Evolutionary conservation across 352 stramenopile genomes (phyloP), one percentile per base, ranked within the genome.

Genomic region (Phytopythium helicoides): DNA sequence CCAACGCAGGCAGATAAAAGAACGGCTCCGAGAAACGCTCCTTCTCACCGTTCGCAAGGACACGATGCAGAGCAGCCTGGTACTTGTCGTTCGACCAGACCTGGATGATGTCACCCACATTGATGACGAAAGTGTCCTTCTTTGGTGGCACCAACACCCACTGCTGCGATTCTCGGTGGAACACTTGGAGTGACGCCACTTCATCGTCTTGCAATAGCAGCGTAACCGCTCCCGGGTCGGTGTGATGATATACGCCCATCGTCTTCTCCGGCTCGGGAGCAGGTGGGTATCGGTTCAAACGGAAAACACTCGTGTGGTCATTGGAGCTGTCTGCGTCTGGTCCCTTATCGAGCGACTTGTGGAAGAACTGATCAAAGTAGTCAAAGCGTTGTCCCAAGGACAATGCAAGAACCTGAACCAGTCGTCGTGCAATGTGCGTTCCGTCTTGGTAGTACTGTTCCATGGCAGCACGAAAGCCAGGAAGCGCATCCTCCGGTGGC

Each of bases 271-370:
- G 28, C 28, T 84, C 64, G 0, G 68, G 68, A 1, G 72, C 60
- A 1, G 80, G 51, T 1, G 91, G 93, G 64, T 97, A 98, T 61
- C 95, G 86, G 58, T 98, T 98, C 34, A 96, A 63, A 38, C 94
- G 72, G 51, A 98, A 59, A 58, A 96, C 96, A 38, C 76, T 95
- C 16, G 86, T 96, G 64, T 97, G 93, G 31, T 60, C 58, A 16
- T 62, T 45, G 1, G 18, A n/a, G 15, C 36, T n/a, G 25, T 46
- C 36, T 9, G 15, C 18, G 28, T 33, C 9, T 9, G 28, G 28
- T 33, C 28, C 28, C 15, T 41, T 41, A 14, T 21, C 36, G 14
- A 41, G 15, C 18, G 15, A 21, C 3, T 47, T 64, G 11, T 66
- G 61, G 48, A 81, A 88, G 45, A 84, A 86, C 40, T 81, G 61